Conservation (phyloP, 768 basidiomycete genomes). For the Pleurotus cornucopiae region DNA sequence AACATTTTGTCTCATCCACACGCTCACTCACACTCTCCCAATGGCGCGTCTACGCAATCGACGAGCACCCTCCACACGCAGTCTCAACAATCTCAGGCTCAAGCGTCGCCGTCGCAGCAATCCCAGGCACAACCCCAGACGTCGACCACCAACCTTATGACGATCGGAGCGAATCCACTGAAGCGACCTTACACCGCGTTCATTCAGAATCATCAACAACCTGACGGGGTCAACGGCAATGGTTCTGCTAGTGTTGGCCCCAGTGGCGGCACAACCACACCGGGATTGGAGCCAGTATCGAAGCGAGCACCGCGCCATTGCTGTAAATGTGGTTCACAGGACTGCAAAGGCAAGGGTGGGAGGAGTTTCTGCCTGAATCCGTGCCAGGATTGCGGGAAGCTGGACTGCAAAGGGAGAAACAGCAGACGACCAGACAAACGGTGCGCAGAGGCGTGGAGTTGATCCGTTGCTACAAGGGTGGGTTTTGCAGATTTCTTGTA, state of each 20-base stretch:
- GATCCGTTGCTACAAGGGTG: constrained; percentile 2
- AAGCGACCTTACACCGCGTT: constrained; percentile 10
- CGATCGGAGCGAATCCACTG: constrained; percentile 4
- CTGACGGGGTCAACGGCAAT: constrained; percentile 7
- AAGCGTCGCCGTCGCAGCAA: constrained; percentile 10
- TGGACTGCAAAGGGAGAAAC: constrained; percentile 75
- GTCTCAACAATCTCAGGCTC: neutral
- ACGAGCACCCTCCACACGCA: neutral
- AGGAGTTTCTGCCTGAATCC: constrained; percentile 66
- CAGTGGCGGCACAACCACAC: constrained; percentile 11
- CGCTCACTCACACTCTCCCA: neutral
- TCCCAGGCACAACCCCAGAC: constrained; percentile 11
- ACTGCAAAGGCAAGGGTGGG: constrained; percentile 83
- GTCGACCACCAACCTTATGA: neutral
- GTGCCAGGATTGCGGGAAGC: constrained; percentile 81
- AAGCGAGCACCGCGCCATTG: constrained; percentile 74
- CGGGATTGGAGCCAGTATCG: constrained; percentile 30
- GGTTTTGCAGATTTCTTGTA: neutral
- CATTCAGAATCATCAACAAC: constrained; percentile 13
- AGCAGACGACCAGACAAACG: constrained; percentile 73
- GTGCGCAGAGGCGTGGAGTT: constrained; percentile 55
- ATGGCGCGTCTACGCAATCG: neutral
- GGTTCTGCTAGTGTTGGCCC: constrained; percentile 3
- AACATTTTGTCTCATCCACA: neutral
- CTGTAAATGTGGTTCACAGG: constrained; percentile 76